Conservation (phyloP, 2,329 filamentous ascomycete genomes). For the Monosporascus sp. region DNA sequence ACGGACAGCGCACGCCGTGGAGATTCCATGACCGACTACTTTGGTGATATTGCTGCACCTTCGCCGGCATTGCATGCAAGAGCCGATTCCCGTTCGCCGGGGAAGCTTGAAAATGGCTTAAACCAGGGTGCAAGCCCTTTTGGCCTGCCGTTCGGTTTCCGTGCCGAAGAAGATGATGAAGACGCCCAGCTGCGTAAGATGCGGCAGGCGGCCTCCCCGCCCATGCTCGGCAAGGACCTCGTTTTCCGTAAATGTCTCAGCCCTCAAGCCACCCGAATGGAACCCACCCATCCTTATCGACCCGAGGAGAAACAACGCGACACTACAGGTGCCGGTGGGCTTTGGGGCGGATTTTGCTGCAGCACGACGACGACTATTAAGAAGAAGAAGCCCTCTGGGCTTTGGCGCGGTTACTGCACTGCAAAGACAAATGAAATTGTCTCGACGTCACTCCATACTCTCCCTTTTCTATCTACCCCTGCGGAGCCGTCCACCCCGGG, state of each 20-base stretch:
- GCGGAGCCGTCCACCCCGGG: conserved; percentile 33
- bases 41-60: conserved; percentile 7
- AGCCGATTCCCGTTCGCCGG: conserved; percentile 12
- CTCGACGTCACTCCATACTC: conserved; percentile 38
- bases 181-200: conserved; percentile 38
- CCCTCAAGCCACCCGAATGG: conserved; percentile 77
- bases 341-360: conserved; percentile 73
- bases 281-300: conserved; percentile 62
- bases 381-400: conserved; percentile 38
- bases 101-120: conserved; percentile 35
- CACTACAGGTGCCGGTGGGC: conserved; percentile 53
- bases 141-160: conserved; percentile 38
- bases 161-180: conserved; percentile 30
- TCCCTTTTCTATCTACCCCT: conserved; percentile 47
- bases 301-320: conserved; percentile 47
- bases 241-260: conserved; percentile 76
- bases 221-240: conserved; percentile 82
- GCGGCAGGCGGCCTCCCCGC: conserved; percentile 59
- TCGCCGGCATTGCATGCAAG: conserved; percentile 18
- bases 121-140: conserved; percentile 29
- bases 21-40: conserved; percentile 17
- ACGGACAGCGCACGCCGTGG: conserved; percentile 14
- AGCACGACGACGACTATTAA: conserved; percentile 10
- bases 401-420: conserved; percentile 73
- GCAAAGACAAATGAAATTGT: conserved; percentile 31